Conservation (phyloP, 2,329 filamentous ascomycete species). For the Epichloe amarillans region DNA sequence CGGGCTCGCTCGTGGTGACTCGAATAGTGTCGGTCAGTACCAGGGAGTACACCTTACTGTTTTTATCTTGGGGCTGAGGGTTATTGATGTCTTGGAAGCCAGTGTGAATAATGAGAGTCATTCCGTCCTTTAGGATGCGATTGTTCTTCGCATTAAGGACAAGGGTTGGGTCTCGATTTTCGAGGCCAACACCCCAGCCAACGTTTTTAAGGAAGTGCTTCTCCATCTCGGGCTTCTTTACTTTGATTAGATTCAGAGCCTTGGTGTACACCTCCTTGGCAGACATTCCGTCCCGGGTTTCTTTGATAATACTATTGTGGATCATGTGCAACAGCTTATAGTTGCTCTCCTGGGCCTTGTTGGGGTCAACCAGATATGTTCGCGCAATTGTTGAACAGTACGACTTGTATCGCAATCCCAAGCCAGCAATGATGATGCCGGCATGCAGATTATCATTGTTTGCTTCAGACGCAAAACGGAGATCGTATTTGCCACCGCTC, state of each 20-base stretch:
- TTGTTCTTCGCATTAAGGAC: constrained; percentile 78
- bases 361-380: constrained; percentile 93
- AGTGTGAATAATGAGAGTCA: constrained; percentile 86
- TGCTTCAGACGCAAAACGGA: constrained; percentile 65
- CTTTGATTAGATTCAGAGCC: constrained; percentile 63
- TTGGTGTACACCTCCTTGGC: constrained; percentile 90
- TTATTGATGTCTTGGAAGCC: constrained; percentile 86
- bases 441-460: constrained; percentile 76
- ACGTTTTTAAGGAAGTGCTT: constrained; percentile 91
- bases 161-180: constrained; percentile 73
- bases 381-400: constrained; percentile 87
- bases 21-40: constrained; percentile 88
- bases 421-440: constrained; percentile 82
- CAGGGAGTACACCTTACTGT: constrained; percentile 79
- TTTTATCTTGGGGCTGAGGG: constrained; percentile 74
- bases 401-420: constrained; percentile 89
- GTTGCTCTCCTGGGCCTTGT: constrained; percentile 86
- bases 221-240: constrained; percentile 90
- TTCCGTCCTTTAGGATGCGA: constrained; percentile 79
- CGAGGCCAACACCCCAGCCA: constrained; percentile 83
- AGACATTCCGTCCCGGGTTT: constrained; percentile 71
- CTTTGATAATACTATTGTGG: constrained; percentile 81
- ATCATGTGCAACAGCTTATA: constrained; percentile 80
- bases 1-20: constrained; percentile 63
- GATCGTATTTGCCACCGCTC: constrained; percentile 89